phyloP scores from a whole-genome alignment of 352 stramenopile species.

The Globisporangium spiculum region DNA sequence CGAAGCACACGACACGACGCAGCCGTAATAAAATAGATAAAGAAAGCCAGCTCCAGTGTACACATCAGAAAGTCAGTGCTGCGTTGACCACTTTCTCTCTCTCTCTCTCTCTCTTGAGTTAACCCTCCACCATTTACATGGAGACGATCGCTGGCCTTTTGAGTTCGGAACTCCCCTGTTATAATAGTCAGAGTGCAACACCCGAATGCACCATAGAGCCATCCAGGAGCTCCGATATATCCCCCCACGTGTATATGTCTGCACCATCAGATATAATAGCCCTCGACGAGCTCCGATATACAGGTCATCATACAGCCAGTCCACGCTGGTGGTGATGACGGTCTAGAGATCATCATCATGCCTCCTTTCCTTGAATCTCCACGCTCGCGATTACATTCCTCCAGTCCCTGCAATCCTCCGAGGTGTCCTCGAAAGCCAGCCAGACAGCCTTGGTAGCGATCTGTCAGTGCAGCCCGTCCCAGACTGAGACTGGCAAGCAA shows the following conservation, averaged over 20 bases:
- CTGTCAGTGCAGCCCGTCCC: background rate
- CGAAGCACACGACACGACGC: background rate
- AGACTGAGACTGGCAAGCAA: background rate
- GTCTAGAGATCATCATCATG: background rate
- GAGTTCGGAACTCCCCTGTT: background rate
- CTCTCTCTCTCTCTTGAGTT: background rate
- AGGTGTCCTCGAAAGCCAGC: background rate
- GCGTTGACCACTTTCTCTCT: background rate
- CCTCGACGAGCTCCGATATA: too few relatives aligned
- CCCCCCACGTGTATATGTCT: too few relatives aligned
- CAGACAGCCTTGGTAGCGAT: background rate
- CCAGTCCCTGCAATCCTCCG: background rate
- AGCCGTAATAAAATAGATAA: background rate
- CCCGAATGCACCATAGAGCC: too few relatives aligned
- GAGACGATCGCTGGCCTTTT: background rate
- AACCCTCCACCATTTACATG: background rate
- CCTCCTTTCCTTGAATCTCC: background rate
- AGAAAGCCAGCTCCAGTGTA: background rate
- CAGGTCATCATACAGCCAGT: background rate
- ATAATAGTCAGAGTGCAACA: too few relatives aligned
- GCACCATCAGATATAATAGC: too few relatives aligned
- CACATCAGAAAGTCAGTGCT: background rate
- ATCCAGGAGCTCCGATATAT: too few relatives aligned
- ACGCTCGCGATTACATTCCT: background rate
- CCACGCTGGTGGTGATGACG: background rate